Conservation (phyloP, 1,139 yeast species). For the Blastobotrys illinoisensis region DNA sequence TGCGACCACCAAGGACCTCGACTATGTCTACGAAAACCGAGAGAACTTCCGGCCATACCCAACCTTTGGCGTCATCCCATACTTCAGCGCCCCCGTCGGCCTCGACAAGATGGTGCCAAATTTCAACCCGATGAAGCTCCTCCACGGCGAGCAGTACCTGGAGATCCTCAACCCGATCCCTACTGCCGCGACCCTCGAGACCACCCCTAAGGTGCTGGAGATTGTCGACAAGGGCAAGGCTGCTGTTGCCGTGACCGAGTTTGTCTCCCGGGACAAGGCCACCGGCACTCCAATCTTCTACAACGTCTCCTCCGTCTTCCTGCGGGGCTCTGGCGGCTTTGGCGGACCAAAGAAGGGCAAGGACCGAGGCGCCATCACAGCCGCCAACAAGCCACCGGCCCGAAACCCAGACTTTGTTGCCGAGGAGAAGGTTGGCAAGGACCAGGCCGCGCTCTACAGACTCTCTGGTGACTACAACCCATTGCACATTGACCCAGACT, state of each 20-base stretch:
- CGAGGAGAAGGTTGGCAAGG: conserved; percentile 55
- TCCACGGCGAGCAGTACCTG: conserved; percentile 94
- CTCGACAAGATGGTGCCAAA: conserved; percentile 60
- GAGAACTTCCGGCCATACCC: conserved; percentile 85
- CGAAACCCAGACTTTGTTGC: conserved; percentile 64
- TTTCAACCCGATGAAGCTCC: conserved; percentile 76
- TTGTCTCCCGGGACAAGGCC: conserved; percentile 61
- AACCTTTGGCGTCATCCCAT: conserved; percentile 85
- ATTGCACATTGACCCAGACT: conserved; percentile 85
- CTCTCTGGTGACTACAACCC: conserved; percentile 94
- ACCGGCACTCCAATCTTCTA: conserved; percentile 68
- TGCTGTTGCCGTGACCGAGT: conserved; percentile 73
- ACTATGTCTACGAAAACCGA: conserved; percentile 74
- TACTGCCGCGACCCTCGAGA: conserved; percentile 50
- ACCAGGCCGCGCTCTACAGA: conserved; percentile 87
- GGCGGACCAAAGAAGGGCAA: conserved; percentile 52
- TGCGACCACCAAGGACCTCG: conserved; percentile 69
- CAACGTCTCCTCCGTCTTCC: conserved; percentile 81
- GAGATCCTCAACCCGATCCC: conserved; percentile 80
- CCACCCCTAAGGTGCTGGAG: conserved; percentile 63
- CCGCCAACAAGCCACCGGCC: conserved; percentile 58
- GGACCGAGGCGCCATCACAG: conserved; percentile 53
- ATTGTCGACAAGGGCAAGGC: conserved; percentile 86
- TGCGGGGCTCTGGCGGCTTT: conserved; percentile 67
- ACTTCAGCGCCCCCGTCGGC: conserved; percentile 49